phyloP scores from a whole-genome alignment of 768 basidiomycete genomes.

The Sporobolomyces roseus region DNA sequence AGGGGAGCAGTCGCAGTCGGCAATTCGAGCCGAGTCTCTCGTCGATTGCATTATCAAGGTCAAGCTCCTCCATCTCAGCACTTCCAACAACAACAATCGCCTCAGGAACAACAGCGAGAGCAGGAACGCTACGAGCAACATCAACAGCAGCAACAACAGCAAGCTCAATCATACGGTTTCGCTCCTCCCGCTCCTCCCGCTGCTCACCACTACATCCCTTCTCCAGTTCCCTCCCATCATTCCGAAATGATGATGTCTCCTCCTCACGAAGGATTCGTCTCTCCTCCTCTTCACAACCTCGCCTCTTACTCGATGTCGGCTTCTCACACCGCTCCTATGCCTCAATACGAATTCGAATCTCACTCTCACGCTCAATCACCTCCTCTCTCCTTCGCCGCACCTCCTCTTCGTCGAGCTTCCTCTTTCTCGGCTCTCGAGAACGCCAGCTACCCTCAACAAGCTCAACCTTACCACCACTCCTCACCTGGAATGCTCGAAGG shows the following conservation, averaged over 20 bases:
- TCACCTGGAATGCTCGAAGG: no score
- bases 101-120: background rate
- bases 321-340: constrained; percentile 25
- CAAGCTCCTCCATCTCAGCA: background rate
- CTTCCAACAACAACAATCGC: background rate
- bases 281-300: background rate
- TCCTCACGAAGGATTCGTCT: no score
- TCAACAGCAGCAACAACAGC: background rate
- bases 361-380: background rate
- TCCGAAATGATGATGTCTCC: no score
- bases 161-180: background rate
- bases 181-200: constrained; percentile 1
- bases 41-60: background rate
- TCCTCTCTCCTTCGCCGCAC: background rate
- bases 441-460: background rate
- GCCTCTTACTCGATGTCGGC: constrained; percentile 14
- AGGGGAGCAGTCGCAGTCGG: background rate
- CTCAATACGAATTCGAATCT: constrained; percentile 22
- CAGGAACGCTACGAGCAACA: background rate
- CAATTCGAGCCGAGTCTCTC: background rate
- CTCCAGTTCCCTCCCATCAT: background rate
- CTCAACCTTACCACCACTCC: no score
- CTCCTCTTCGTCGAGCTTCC: constrained; percentile 25
- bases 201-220: background rate
- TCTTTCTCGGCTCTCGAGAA: constrained; percentile 23